phyloP scores from a whole-genome alignment of 2,329 filamentous ascomycete species.

The Xylariaceae sp. region DNA sequence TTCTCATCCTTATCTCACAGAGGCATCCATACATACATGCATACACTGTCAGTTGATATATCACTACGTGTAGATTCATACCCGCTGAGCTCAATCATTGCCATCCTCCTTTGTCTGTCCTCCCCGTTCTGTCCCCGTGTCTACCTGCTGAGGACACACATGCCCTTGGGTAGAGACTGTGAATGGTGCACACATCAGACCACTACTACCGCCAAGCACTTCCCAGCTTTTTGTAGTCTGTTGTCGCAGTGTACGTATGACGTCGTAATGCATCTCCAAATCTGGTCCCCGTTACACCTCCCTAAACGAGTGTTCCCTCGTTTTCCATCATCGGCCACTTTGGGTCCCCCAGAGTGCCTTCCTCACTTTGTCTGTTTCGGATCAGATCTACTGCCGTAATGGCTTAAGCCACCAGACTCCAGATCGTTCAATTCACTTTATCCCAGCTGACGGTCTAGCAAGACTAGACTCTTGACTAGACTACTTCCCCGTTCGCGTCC shows the following conservation, averaged over 20 bases:
- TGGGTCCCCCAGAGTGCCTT: background rate
- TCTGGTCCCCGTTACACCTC: conserved; percentile 10
- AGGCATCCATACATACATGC: background rate
- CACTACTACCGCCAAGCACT: conserved; percentile 1
- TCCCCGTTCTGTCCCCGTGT: background rate
- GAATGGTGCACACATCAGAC: conserved; percentile 1
- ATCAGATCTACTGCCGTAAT: background rate
- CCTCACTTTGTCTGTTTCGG: background rate
- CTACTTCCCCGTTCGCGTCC: background rate
- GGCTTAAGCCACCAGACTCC: conserved; percentile 1
- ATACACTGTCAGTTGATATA: no score
- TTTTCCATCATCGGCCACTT: background rate
- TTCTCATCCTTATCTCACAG: background rate
- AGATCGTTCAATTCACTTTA: background rate
- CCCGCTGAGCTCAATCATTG: background rate
- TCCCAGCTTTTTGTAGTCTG: conserved; percentile 5
- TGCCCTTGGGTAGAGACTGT: background rate
- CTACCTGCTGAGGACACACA: background rate
- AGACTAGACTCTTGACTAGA: background rate
- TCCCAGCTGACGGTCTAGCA: background rate
- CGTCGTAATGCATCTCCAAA: conserved; percentile 19
- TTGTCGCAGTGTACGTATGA: conserved; percentile 24
- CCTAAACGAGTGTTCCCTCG: conserved; percentile 5
- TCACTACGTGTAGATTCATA: no score
- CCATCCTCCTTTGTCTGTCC: background rate